Evolutionary conservation across 805 yeast species (phyloP).

Genomic region (Candida wancherniae): DNA sequence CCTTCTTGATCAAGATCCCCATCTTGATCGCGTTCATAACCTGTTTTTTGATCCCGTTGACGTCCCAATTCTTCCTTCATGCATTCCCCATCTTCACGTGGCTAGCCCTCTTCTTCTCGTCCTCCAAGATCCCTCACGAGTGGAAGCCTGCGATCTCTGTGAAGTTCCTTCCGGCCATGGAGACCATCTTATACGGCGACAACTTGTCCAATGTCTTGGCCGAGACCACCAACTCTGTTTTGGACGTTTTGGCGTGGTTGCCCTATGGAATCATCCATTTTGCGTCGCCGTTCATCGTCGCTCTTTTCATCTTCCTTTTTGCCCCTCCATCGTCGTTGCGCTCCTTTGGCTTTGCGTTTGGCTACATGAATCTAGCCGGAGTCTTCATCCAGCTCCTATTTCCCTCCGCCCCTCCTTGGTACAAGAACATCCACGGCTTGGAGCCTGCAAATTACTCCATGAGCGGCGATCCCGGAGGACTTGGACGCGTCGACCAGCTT

Average conservation of each 20-base stretch:
- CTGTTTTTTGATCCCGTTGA: conserved; percentile 61
- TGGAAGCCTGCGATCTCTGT: conserved; percentile 89
- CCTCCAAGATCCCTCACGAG: conserved; percentile 64
- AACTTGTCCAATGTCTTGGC: conserved; percentile 82
- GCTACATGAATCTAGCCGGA: conserved; percentile 87
- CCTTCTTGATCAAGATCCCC: conserved; percentile 38
- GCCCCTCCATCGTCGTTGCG: conserved; percentile 88
- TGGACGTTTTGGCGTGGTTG: conserved; percentile 89
- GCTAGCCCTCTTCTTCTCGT: conserved; percentile 76
- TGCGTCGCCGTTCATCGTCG: conserved; percentile 84
- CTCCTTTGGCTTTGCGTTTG: conserved; percentile 87
- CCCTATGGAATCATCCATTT: conserved; percentile 93
- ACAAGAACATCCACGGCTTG: conserved; percentile 75
- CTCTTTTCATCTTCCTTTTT: conserved; percentile 71
- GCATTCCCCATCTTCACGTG: conserved; percentile 83
- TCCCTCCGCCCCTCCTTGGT: conserved; percentile 99
- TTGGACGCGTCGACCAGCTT: conserved; percentile 77
- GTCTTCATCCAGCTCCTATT: conserved; percentile 76
- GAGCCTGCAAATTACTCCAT: conserved; percentile 87
- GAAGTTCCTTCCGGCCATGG: conserved; percentile 84
- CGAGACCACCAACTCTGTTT: conserved; percentile 53
- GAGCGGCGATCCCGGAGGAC: conserved; percentile 95
- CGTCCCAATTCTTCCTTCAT: conserved; percentile 78
- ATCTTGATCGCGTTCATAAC: conserved; percentile 39
- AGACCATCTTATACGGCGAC: conserved; percentile 88